These are phyloP conservation scores for Leishmania tarentolae DNA, from an alignment of 208 protist species.

Conservation along the genomic window DNA sequence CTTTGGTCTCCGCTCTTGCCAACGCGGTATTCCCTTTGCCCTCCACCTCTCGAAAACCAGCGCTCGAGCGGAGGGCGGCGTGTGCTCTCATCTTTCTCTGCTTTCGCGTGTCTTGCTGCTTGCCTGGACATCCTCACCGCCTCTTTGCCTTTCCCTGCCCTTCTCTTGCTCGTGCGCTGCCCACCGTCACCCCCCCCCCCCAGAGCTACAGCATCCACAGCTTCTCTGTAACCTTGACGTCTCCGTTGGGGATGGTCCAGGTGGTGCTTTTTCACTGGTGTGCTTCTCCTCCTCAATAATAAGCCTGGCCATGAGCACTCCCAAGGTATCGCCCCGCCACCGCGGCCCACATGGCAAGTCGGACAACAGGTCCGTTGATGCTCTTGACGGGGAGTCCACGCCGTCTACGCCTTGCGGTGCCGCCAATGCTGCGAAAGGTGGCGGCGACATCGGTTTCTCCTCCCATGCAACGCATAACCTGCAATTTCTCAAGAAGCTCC, in stretches of 20 bases:
- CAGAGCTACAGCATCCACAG: neutral
- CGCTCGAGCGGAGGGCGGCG: neutral
- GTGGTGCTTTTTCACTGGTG: neutral
- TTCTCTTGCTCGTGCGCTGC: neutral
- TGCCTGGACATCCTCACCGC: neutral
- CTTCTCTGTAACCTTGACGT: neutral
- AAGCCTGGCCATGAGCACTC: neutral
- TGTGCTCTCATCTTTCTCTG: too few relatives aligned
- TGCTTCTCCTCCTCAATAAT: neutral
- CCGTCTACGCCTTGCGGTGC: neutral
- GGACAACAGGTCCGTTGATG: neutral
- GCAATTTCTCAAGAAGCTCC: slow-evolving; percentile 15
- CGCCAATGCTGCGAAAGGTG: neutral
- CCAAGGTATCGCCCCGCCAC: slow-evolving; percentile 2
- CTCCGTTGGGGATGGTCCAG: neutral
- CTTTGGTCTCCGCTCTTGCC: neutral
- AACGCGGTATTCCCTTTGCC: neutral
- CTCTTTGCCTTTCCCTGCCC: neutral
- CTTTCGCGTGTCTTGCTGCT: neutral
- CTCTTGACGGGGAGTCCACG: neutral
- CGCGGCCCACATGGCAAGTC: neutral
- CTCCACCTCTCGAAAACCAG: neutral
- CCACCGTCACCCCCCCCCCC: too few relatives aligned
- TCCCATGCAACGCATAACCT: slow-evolving; percentile 16
- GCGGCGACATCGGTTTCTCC: neutral